Conservation (phyloP, 805 yeast genomes). For the Sugiyamaella americana region DNA sequence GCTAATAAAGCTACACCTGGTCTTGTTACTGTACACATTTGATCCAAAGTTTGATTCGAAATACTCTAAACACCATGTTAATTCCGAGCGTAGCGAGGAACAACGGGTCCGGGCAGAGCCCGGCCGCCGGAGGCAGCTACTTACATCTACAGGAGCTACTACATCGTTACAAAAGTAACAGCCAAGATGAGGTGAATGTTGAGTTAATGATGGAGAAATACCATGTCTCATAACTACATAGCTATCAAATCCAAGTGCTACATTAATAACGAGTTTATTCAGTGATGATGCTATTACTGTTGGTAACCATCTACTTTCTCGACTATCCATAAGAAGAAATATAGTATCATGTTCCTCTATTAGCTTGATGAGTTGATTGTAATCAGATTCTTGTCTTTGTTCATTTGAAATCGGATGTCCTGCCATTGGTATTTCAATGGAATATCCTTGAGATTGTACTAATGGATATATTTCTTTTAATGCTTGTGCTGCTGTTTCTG, state of each 20-base stretch:
- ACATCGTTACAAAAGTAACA: constrained; percentile 96
- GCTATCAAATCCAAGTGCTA: constrained; percentile 93
- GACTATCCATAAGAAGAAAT: constrained; percentile 82
- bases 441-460: constrained; percentile 55
- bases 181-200: constrained; percentile 47
- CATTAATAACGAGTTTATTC: constrained; percentile 74
- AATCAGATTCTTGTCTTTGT: constrained; percentile 44
- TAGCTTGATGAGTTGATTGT: constrained; percentile 44
- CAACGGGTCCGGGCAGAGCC: too few relatives aligned
- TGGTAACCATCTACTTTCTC: constrained; percentile 98
- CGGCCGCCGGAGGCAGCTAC: neutral
- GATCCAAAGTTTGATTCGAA: constrained; percentile 86
- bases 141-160: constrained; percentile 59
- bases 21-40: constrained; percentile 97
- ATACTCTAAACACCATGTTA: constrained; percentile 42
- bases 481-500: constrained; percentile 68
- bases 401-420: constrained; percentile 78
- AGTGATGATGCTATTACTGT: constrained; percentile 67
- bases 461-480: constrained; percentile 73
- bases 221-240: constrained; percentile 95
- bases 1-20: constrained; percentile 94
- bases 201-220: constrained; percentile 28
- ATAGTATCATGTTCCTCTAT: constrained; percentile 67
- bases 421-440: constrained; percentile 86
- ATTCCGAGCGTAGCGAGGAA: neutral